Conservation (phyloP, 2,329 filamentous ascomycete species). For the Fusarium transvaalense region DNA sequence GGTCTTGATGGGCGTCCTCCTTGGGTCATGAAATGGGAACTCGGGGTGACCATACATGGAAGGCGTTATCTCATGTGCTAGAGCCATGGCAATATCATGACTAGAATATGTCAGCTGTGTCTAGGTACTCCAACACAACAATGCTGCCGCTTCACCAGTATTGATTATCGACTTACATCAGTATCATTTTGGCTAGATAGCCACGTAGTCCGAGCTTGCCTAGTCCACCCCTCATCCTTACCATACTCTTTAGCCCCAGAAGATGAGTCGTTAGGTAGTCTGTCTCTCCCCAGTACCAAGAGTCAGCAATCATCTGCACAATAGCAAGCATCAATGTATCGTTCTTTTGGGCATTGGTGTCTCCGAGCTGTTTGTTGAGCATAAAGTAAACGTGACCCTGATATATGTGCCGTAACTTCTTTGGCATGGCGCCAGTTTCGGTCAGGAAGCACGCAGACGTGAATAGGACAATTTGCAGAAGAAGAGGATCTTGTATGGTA, state of each 20-base stretch:
- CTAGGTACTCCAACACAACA: background rate
- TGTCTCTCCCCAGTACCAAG: conserved; percentile 67
- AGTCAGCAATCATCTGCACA: conserved; percentile 62
- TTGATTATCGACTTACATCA: conserved; percentile 56
- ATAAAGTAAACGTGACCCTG: conserved; percentile 59
- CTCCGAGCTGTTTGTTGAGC: conserved; percentile 62
- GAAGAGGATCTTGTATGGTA: conserved; percentile 63
- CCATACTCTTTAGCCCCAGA: conserved; percentile 62
- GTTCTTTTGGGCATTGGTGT: conserved; percentile 53
- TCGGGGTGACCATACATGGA: conserved; percentile 56
- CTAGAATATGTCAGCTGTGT: conserved; percentile 49
- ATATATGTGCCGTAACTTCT: conserved; percentile 57
- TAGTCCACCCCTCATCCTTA: conserved; percentile 61
- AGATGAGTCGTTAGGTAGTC: conserved; percentile 61
- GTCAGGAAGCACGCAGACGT: conserved; percentile 65
- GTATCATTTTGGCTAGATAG: conserved; percentile 61
- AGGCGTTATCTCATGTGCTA: conserved; percentile 61
- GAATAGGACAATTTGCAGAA: conserved; percentile 63
- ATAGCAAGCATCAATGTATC: conserved; percentile 63
- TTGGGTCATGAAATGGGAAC: conserved; percentile 58
- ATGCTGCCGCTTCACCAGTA: background rate
- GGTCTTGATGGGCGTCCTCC: conserved; percentile 57
- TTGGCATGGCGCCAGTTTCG: conserved; percentile 62
- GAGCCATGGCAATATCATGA: conserved; percentile 61
- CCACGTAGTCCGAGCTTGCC: conserved; percentile 61